A percentile compares a stretch with the other conserved stretches of the same genome.
Evolutionary conservation across 768 basidiomycete species (phyloP).

Genomic region (Mycena olivaceomarginata): DNA sequence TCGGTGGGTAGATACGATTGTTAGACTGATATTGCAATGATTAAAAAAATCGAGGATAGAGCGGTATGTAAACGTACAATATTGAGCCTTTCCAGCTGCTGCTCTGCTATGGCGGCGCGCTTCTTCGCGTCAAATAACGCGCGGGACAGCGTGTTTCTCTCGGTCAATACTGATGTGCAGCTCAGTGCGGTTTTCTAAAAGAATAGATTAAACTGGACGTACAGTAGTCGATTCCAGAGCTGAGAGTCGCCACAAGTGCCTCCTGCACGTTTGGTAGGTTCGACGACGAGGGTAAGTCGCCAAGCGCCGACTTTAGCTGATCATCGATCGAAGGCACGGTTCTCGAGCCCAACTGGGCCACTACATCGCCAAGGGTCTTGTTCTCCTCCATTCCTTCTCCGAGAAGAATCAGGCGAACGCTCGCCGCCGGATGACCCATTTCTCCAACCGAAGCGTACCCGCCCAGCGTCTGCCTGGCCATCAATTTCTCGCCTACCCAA

Average conservation of each 20-base stretch:
- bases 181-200: neutral
- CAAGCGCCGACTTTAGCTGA: constrained; percentile 17
- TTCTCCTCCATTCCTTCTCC: neutral
- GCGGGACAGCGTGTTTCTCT: neutral
- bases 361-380: no score
- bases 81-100: neutral
- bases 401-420: constrained; percentile 32
- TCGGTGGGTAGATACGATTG: neutral
- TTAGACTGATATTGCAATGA: neutral
- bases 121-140: constrained; percentile 16
- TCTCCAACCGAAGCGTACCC: neutral
- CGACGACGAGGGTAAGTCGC: neutral
- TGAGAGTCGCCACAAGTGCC: constrained; percentile 15
- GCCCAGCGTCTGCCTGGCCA: constrained; percentile 24
- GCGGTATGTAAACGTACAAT: neutral
- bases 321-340: neutral
- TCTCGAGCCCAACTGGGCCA: neutral
- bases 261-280: neutral
- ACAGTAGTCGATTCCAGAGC: constrained; percentile 23
- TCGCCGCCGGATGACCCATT: constrained; percentile 18
- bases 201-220: neutral
- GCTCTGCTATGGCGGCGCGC: constrained; percentile 19
- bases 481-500: constrained; percentile 17
- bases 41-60: neutral
- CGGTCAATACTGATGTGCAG: constrained; percentile 4